Conservation (phyloP, 2,329 filamentous ascomycete species). For the Fusarium multiceps region DNA sequence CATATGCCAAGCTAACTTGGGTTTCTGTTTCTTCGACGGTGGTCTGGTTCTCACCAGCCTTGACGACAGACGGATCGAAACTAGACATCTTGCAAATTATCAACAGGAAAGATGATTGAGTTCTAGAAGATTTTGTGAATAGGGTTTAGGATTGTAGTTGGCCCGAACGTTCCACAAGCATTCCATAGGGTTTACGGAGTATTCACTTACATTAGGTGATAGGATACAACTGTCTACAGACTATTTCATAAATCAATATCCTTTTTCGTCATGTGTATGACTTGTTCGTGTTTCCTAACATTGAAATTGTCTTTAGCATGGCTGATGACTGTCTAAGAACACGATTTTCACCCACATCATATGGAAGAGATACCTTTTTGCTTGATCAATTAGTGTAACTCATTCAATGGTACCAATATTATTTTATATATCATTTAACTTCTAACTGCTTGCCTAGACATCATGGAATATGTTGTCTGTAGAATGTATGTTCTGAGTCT, state of each 20-base stretch:
- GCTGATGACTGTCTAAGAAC: background rate
- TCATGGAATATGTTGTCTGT: background rate
- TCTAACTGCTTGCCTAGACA: background rate
- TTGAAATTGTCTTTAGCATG: background rate
- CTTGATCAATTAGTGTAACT: accelerated
- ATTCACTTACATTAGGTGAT: background rate
- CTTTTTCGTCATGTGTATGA: background rate
- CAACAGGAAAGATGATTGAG: background rate
- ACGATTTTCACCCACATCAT: background rate
- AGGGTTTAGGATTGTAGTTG: background rate
- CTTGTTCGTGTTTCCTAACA: background rate
- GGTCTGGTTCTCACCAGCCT: conserved; percentile 23
- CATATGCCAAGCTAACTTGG: conserved; percentile 34
- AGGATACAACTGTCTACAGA: background rate
- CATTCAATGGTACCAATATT: background rate
- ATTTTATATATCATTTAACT: background rate
- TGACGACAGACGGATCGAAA: conserved; percentile 29
- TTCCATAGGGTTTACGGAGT: background rate
- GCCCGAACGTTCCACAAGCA: conserved; percentile 13
- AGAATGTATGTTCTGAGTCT: background rate
- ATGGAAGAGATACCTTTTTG: background rate
- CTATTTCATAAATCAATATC: background rate
- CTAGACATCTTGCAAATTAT: conserved; percentile 8
- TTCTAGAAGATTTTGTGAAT: background rate
- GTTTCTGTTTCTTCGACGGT: conserved; percentile 25